Evolutionary conservation across 2,329 filamentous ascomycete species (phyloP), one percentile per base, ranked within the genome.

Genomic region (Xylaria sp.): DNA sequence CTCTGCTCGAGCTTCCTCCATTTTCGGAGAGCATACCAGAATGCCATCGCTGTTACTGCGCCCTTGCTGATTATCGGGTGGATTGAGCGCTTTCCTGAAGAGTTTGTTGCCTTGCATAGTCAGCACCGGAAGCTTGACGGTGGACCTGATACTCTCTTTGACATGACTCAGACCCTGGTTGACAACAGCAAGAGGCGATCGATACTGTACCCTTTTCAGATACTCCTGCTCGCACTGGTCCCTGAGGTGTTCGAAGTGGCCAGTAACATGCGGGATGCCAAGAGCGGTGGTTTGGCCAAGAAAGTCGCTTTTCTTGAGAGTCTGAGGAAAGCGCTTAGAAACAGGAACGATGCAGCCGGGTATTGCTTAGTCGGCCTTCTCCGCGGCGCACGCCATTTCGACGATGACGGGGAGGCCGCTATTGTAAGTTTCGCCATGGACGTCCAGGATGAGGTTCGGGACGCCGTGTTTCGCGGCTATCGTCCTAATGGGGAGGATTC

Each of bases 181-280:
- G 85, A 88, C 65, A 82, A 78, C 50, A 77, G 76, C 37, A 78
- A 78, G 57, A 78, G 81, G 44, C 83, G 79, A 60, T 76, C 76
- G 2, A 72, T 83, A 26, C 72, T 88, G 18, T 86, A 81, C 61
- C 85, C 86, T 16, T 75, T 89, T 47, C 86, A 89, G 66, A 84
- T 79, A 2, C 78, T 81, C 11, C 71, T 89, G 4, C 71, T 89
- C 8, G 80, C 89, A 54, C 75, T 89, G 7, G 72, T 88, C 7
- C 86, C 86, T 3, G 86, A 89, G 61, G 83, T 89, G 5, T 89
- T 89, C 60, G 84, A 88, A 69, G 84, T 88, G 29, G 86, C 85
- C 21, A 87, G 84, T 69, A 86, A 86, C 68, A 75, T 89, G 67
- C 78, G 84, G 53, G 85, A 88, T 59, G 79, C 79, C 24, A 88